Percentiles rank a stretch among this genome's conserved stretches.
phyloP scores from a whole-genome alignment of 495 filamentous ascomycete genomes.

The Saxophila tyrrhenica region DNA sequence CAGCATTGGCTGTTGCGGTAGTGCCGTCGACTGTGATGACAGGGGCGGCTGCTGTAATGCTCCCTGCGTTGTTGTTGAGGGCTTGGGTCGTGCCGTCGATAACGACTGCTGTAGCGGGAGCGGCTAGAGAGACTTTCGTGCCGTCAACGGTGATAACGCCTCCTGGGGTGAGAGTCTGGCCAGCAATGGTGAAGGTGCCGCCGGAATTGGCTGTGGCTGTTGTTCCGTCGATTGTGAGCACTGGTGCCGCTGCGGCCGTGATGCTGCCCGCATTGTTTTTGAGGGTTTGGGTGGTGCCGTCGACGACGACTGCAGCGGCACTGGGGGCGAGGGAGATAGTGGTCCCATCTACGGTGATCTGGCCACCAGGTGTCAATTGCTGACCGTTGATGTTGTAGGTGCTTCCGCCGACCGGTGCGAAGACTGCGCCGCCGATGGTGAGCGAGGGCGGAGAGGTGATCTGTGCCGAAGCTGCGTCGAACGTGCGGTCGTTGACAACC shows the following conservation, averaged over 20 bases:
- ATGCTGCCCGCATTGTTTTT: not conserved
- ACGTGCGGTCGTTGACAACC: slow-evolving; percentile 9
- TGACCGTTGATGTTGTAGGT: slow-evolving; percentile 22
- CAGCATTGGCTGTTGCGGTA: not conserved
- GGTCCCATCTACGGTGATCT: slow-evolving; percentile 20
- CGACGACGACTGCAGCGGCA: slow-evolving; percentile 23
- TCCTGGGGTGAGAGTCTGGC: slow-evolving; percentile 26
- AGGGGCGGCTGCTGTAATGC: not conserved
- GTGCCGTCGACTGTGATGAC: slow-evolving; percentile 16
- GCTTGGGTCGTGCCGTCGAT: slow-evolving; percentile 3
- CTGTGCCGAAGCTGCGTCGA: not conserved
- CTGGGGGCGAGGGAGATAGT: slow-evolving; percentile 22
- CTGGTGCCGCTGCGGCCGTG: slow-evolving; percentile 18
- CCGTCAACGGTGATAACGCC: slow-evolving; percentile 24
- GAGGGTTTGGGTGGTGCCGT: slow-evolving; percentile 21
- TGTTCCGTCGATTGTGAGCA: slow-evolving; percentile 13
- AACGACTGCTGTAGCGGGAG: slow-evolving; percentile 11
- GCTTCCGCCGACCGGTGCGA: not conserved
- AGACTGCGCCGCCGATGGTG: slow-evolving; percentile 1
- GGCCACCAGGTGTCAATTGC: slow-evolving; percentile 20
- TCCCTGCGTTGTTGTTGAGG: not conserved
- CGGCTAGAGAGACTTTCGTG: slow-evolving; percentile 22
- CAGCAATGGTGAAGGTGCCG: slow-evolving; percentile 8
- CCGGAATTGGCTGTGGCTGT: slow-evolving; percentile 18
- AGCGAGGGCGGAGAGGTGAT: slow-evolving; percentile 3